A percentile compares a stretch with the other conserved stretches of the same genome.
Evolutionary conservation across 2,329 filamentous ascomycete genomes (phyloP).

Genomic region (Apiospora aurea): DNA sequence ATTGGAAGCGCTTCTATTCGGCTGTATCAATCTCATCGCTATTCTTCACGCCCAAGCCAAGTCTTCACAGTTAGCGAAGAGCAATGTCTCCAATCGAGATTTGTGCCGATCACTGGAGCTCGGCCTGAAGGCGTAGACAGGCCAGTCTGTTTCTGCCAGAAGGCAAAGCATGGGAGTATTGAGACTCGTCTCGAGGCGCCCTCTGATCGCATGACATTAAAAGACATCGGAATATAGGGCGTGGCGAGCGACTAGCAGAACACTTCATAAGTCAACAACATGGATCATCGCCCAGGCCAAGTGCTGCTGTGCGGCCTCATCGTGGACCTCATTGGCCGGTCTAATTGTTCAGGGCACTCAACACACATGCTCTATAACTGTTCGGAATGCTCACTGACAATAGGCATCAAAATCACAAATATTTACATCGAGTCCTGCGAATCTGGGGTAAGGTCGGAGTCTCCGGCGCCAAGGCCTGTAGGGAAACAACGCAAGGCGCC

Average conservation of each 20-base stretch:
- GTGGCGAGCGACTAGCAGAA: background rate
- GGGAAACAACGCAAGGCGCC: background rate
- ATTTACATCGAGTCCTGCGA: background rate
- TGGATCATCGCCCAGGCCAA: background rate
- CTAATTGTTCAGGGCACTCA: background rate
- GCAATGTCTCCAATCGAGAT: background rate
- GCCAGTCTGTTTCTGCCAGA: background rate
- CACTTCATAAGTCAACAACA: background rate
- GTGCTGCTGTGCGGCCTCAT: background rate
- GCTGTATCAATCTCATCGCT: background rate
- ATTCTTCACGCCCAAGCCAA: background rate
- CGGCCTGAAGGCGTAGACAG: background rate
- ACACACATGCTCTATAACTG: background rate
- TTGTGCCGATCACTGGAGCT: background rate
- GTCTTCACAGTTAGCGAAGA: background rate
- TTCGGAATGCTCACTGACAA: background rate
- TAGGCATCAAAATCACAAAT: too few species aligned
- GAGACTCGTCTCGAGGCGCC: background rate
- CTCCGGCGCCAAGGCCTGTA: slow-evolving; percentile 9
- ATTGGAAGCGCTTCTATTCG: too few species aligned
- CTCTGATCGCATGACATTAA: background rate
- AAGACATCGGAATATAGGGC: background rate
- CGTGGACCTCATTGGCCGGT: background rate
- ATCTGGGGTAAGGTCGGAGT: slow-evolving; percentile 18
- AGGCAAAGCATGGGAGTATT: background rate